These are phyloP conservation scores for Batkoa obscura DNA, from an alignment of 371 early-diverging fungal genomes.

Conservation along the genomic window DNA sequence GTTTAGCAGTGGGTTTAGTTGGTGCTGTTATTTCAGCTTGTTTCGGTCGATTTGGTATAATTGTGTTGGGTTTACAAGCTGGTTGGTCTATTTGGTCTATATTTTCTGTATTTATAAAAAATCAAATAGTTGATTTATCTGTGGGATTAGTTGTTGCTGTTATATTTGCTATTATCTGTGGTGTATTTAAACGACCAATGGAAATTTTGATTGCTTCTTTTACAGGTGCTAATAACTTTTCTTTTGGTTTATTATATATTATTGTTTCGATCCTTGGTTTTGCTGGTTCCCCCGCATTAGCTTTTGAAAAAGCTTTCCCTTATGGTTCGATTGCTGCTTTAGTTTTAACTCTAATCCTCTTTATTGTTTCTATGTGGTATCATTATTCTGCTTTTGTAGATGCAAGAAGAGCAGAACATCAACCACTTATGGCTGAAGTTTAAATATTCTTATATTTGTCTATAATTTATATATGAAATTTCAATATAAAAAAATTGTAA, in stretches of 20 bases:
- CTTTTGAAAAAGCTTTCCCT: not conserved
- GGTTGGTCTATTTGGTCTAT: not conserved
- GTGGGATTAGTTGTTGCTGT: not conserved
- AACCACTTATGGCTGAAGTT: not conserved
- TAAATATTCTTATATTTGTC: not conserved
- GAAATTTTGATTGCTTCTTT: not conserved
- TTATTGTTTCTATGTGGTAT: not conserved
- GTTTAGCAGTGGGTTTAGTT: not conserved
- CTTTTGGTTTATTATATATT: not conserved
- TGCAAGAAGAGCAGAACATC: not conserved
- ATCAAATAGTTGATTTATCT: not conserved
- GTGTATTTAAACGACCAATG: not conserved
- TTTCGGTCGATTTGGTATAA: not conserved
- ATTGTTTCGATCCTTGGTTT: not conserved
- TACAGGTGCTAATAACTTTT: not conserved
- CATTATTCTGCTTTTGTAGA: not conserved
- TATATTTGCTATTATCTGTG: not conserved
- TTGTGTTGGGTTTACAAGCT: not conserved
- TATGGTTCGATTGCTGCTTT: not conserved
- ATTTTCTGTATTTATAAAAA: not conserved
- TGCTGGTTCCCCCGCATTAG: not conserved
- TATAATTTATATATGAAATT: too few species aligned
- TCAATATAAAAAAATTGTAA: too few species aligned
- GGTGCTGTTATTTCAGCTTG: not conserved
- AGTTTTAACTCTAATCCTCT: not conserved